Evolutionary conservation across 768 basidiomycete genomes (phyloP).

Genomic region (Pulveroboletus sp.): DNA sequence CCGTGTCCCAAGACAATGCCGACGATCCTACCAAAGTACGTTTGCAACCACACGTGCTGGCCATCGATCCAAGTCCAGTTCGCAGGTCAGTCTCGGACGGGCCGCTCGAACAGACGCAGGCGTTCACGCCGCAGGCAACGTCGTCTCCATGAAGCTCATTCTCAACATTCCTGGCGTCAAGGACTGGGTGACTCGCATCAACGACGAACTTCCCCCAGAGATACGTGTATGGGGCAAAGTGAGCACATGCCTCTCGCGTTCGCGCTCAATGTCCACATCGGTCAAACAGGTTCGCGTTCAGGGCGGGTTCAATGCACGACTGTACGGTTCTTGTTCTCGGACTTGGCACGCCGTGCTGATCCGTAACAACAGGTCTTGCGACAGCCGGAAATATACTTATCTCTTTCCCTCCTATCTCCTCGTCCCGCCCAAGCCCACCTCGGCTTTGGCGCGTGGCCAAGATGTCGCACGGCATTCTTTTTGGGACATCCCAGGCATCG

Average conservation of each 20-base stretch:
- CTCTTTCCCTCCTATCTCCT: constrained; percentile 93
- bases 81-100: constrained; percentile 76
- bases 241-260: constrained; percentile 29
- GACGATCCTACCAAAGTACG: constrained; percentile 83
- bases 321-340: constrained; percentile 39
- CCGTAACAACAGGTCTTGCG: constrained; percentile 62
- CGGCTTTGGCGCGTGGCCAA: constrained; percentile 52
- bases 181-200: constrained; percentile 71
- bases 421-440: constrained; percentile 82
- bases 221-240: constrained; percentile 93
- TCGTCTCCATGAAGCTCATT: constrained; percentile 91
- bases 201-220: constrained; percentile 85
- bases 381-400: constrained; percentile 97
- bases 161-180: constrained; percentile 65
- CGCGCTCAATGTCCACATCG: background rate
- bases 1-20: constrained; percentile 93
- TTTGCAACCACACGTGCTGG: background rate
- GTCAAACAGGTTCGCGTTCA: constrained; percentile 58
- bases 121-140: constrained; percentile 94
- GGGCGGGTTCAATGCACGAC: constrained; percentile 79
- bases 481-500: constrained; percentile 47
- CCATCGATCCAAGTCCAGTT: background rate
- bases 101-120: constrained; percentile 97
- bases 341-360: constrained; percentile 3
- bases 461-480: constrained; percentile 48